Base-by-base conservation (phyloP, 208 protist genomes). In the Strigomonas oncopelti region DNA sequence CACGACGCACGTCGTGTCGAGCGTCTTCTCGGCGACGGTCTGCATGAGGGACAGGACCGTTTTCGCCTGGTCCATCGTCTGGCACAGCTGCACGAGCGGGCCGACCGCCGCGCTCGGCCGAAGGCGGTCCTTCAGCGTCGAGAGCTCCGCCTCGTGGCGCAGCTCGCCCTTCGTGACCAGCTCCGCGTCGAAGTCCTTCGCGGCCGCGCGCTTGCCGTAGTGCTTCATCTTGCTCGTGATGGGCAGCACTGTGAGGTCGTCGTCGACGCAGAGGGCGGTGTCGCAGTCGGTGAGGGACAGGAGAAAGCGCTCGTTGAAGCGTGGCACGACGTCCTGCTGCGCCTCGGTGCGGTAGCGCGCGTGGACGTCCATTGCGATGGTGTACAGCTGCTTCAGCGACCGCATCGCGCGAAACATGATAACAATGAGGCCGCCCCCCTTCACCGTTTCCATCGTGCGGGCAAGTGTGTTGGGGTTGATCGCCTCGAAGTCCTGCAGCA, bases 221-320 rank as follows among this genome's bases (percentile, higher is more conserved):
- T 71, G 28, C 62, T 80, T 81, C 86, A 95, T 95, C 62, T 80
- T 83, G 53, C 87, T 75, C 5, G 97, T 99, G 54, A 99, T 94
- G 54, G 98, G 98, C 38, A 99, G 83, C 54, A 99, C 91, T 65
- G 99, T 98, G 36, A 99, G 81, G 79, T 99, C 97, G 72, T 99
- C 98, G 81, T 99, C 98, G 5, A 99, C 85, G 60, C 98, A 96
- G 32, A 99, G 84, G 48, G 96, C 97, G 9, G 89, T 92, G 46
- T 88, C 62, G 77, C 97, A 99, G 60, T 95, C 84, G 5, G 86
- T 88, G 29, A 99, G 84, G 24, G 98, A 99, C 7, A 99, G 88
- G 1, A 99, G 65, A 81, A 99, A 99, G 56, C 99, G 88, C 80
- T 99, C 98, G 80, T 99, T 99, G 77, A 99, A 99, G 68, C 98